Base-by-base conservation (phyloP, 2,329 filamentous ascomycete species). In the Geoglossum cookeanum region DNA sequence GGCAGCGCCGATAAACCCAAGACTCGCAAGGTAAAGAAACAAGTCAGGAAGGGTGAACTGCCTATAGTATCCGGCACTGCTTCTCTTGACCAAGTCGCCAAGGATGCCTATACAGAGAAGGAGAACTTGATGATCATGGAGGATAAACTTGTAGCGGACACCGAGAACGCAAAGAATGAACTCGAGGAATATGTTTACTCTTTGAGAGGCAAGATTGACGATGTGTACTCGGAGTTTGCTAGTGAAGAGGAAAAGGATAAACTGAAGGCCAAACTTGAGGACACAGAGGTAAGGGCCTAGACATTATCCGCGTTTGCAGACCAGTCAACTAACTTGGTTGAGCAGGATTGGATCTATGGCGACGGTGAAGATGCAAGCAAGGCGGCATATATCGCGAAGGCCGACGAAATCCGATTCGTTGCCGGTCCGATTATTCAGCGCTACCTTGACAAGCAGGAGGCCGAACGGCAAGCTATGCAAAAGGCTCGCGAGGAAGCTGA, bases 81-180 rank as follows among this genome's bases (percentile, higher is more conserved):
- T 54, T 85, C 88, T 42, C 78, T 96, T 58, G 89, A 95, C 61
- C 70, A 79, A 55, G 64, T 76, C 15, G 68, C 75, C 67, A 91
- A 86, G 77, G 74, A 81, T 60, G 67, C 75, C n/a, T 75, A 83
- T 62, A 72, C 77, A 55, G 92, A 98, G 78, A 83, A 84, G 70
- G 92, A 98, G 75, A 78, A 83, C 63, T 70, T 82, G 65, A 97
- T 98, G 92, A 81, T 89, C 64, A 91, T 94, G 81, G 89, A 96
- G 72, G 92, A 98, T 75, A 98, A 97, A 80, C 84, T 97, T 59
- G 90, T 98, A 58, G 87, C 87, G 64, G 92, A 97, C 71, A 98
- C 92, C 42, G 92, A 97, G 70, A 89, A 97, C 77, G 94, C 94
- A 82, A 98, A 97, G 87, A 98, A 98, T 76, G 91, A 97, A 74